Evolutionary conservation across 2,329 filamentous ascomycete species (phyloP).

Genomic region (Cercospora nicotianae): DNA sequence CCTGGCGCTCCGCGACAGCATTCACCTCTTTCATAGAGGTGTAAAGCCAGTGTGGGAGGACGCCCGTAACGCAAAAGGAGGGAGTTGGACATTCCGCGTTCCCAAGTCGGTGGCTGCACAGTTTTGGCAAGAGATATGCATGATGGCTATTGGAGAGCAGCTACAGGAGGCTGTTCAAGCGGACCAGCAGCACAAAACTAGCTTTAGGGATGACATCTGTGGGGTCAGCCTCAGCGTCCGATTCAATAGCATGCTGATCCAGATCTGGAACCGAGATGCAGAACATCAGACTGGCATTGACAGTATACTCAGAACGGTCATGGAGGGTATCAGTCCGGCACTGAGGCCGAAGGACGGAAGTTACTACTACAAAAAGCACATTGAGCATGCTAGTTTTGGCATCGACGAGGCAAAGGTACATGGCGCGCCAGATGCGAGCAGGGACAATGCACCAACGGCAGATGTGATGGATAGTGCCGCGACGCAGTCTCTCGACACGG

Average conservation of each 20-base stretch:
- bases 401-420: slow-evolving; percentile 2
- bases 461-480: neutral
- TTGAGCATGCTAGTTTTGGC: slow-evolving; percentile 73
- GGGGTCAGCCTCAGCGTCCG: slow-evolving; percentile 84
- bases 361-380: slow-evolving; percentile 80
- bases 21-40: slow-evolving; percentile 78
- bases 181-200: slow-evolving; percentile 46
- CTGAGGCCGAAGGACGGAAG: slow-evolving; percentile 64
- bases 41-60: slow-evolving; percentile 86
- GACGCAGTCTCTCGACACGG: neutral
- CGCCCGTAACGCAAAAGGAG: slow-evolving; percentile 78
- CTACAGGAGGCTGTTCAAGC: slow-evolving; percentile 69
- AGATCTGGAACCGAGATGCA: slow-evolving; percentile 89
- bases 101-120: slow-evolving; percentile 70
- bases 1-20: slow-evolving; percentile 65
- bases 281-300: slow-evolving; percentile 77
- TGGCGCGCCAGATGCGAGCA: neutral
- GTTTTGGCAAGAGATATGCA: slow-evolving; percentile 78
- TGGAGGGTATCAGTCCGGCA: slow-evolving; percentile 71
- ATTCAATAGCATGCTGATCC: slow-evolving; percentile 85
- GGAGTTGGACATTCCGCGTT: slow-evolving; percentile 90
- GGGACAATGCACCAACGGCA: neutral
- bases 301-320: slow-evolving; percentile 68
- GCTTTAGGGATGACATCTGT: slow-evolving; percentile 75
- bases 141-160: slow-evolving; percentile 80